These are phyloP conservation scores for Eucalyptus pauciflora DNA, from an alignment of 345 rosid species.

Conservation along the genomic window DNA sequence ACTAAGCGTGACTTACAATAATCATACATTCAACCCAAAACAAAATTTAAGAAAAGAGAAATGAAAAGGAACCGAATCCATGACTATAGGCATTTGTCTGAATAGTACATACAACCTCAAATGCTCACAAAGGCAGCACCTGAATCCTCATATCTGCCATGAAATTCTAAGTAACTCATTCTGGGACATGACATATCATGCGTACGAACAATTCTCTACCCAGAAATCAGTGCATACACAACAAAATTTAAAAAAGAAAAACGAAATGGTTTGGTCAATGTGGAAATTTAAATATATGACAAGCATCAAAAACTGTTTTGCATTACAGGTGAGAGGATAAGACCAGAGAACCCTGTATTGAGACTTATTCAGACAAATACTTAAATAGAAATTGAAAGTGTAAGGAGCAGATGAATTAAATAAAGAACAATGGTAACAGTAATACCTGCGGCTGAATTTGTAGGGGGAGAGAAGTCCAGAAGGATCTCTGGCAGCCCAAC, in stretches of 20 bases:
- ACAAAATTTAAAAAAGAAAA: neutral
- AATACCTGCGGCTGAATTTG: slow-evolving; percentile 58
- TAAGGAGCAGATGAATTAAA: neutral
- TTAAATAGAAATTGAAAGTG: neutral
- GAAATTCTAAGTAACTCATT: neutral
- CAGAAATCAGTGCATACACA: neutral
- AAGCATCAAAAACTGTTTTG: neutral
- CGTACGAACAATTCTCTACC: neutral
- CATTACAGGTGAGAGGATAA: neutral
- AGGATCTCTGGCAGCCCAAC: slow-evolving; percentile 72
- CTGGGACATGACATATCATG: neutral
- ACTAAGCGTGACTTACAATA: neutral
- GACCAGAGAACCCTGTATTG: neutral
- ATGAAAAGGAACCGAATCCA: neutral
- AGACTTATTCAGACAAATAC: neutral
- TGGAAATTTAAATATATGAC: neutral
- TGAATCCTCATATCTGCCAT: neutral
- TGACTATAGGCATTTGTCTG: neutral
- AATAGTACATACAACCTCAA: neutral
- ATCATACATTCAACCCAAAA: neutral
- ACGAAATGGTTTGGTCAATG: neutral
- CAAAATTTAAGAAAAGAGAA: neutral
- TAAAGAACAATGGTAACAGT: neutral
- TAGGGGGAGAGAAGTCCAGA: slow-evolving; percentile 65
- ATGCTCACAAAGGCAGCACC: neutral